Base-by-base conservation (phyloP, 2,329 filamentous ascomycete species). In the Amauroascus verrucosus region DNA sequence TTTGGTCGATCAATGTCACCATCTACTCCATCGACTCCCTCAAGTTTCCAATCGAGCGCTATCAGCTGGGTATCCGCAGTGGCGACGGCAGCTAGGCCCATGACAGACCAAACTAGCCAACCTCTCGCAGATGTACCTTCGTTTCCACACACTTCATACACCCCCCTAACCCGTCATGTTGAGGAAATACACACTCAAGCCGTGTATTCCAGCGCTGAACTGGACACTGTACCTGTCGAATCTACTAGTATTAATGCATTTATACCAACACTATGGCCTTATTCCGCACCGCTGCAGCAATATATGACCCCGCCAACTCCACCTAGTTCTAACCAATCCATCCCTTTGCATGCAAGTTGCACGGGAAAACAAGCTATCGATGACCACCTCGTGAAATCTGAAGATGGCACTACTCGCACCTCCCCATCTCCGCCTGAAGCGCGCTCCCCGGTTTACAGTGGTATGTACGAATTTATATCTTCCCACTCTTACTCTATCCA, bases 401-500 rank as follows among this genome's bases (percentile, higher is more conserved):
- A 49, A 43, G 26, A 48, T 48, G 35, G 43, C 7, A 14, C 38
- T 3, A 18, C 9, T 7, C 18, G 7, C 2, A 13, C 32, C 30
- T 47, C 40, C n/a, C 30, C 18, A 22, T 8, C 18, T 37, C 6
- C 32, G 28, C 16, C 46, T 9, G 22, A 26, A 38, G 14, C 33
- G 2, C 2, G 14, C 20, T 9, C 14, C 20, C n/a, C 26, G 16
- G 16, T 26, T 28, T 8, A 40, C 8, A n/a, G 18, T 9, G 16
- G 16, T 37, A 18, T 9, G 11, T 28, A 46, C 13, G 33, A 44
- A 30, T 37, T 30, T 6, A 2, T 30, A n/a, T 13, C 28, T 6
- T 8, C 35, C 3, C 26, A 49, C 1, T 6, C 9, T 16, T 33
- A 38, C 9, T 67, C 64, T 20, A 61, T 69, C 9, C 67, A 67